Evolutionary conservation across 2,329 filamentous ascomycete species (phyloP).

Genomic region (Apiospora phragmitis): DNA sequence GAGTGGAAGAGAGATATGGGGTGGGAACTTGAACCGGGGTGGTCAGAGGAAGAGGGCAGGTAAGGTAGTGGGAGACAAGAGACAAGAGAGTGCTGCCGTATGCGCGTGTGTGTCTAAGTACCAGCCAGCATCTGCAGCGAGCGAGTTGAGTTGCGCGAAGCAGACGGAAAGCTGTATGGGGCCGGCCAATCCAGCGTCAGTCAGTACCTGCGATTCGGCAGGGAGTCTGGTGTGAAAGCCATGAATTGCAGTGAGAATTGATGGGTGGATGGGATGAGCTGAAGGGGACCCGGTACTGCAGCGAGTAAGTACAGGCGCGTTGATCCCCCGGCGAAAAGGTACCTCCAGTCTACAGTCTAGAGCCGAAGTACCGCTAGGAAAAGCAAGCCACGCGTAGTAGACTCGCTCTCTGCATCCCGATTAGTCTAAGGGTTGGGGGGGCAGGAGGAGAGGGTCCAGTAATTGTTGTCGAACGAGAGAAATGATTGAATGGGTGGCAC

Average conservation of each 20-base stretch:
- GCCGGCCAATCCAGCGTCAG: background rate
- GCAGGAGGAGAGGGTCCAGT: background rate
- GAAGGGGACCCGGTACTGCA: conserved; percentile 3
- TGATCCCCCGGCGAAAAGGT: background rate
- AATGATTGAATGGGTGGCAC: conserved; percentile 10
- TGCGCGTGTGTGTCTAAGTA: conserved; percentile 8
- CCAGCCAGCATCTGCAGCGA: background rate
- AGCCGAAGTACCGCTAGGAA: background rate
- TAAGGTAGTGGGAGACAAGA: background rate
- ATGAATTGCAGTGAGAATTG: background rate
- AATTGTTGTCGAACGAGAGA: conserved; percentile 8
- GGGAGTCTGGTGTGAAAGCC: background rate
- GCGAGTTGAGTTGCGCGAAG: background rate
- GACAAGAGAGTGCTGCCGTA: background rate
- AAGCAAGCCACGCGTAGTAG: conserved; percentile 4
- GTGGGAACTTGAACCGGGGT: conserved; percentile 10
- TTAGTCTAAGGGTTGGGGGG: conserved; percentile 2
- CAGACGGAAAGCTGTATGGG: conserved; percentile 4
- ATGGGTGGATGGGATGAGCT: background rate
- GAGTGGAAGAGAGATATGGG: conserved; percentile 20
- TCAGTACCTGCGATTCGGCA: background rate
- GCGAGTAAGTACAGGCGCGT: conserved; percentile 2
- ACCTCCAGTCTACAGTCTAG: no score
- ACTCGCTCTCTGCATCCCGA: conserved; percentile 10
- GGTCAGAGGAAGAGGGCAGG: background rate